Percentiles rank a stretch among this genome's conserved stretches.
Conservation (phyloP, 2,329 filamentous ascomycete genomes). For the Madurella mycetomatis region DNA sequence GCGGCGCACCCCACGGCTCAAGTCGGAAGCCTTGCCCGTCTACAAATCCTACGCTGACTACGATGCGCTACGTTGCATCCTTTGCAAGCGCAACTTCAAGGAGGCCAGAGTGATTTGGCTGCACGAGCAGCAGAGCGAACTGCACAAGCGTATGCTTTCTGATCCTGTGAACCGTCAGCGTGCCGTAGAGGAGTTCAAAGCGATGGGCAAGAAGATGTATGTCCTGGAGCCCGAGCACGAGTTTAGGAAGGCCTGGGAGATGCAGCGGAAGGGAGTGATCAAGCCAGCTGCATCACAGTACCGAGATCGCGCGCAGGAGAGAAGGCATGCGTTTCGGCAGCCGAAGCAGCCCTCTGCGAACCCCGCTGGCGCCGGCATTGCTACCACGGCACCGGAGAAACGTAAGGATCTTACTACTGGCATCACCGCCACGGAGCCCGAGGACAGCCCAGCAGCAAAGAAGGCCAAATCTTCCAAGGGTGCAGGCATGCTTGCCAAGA, state of each 20-base stretch:
- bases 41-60: conserved; percentile 55
- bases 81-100: conserved; percentile 41
- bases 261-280: conserved; percentile 21
- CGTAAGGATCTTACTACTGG: conserved; percentile 33
- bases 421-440: conserved; percentile 21
- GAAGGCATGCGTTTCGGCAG: conserved; percentile 59
- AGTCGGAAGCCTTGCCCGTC: conserved; percentile 33
- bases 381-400: conserved; percentile 20
- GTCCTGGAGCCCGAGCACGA: conserved; percentile 20
- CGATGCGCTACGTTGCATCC: conserved; percentile 37
- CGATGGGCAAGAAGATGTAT: conserved; percentile 30
- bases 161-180: conserved; percentile 27
- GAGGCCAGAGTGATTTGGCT: conserved; percentile 37
- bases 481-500: conserved; percentile 64
- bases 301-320: conserved; percentile 64
- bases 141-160: conserved; percentile 34
- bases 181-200: conserved; percentile 31
- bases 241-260: conserved; percentile 14
- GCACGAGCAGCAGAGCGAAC: conserved; percentile 42
- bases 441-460: conserved; percentile 23
- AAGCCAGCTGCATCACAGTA: conserved; percentile 39
- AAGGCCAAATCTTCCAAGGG: conserved; percentile 53
- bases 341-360: conserved; percentile 47
- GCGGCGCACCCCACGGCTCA: conserved; percentile 27
- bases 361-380: conserved; percentile 25